Evolutionary conservation across 2,329 filamentous ascomycete genomes (phyloP).

Genomic region (Colletotrichum lentis): DNA sequence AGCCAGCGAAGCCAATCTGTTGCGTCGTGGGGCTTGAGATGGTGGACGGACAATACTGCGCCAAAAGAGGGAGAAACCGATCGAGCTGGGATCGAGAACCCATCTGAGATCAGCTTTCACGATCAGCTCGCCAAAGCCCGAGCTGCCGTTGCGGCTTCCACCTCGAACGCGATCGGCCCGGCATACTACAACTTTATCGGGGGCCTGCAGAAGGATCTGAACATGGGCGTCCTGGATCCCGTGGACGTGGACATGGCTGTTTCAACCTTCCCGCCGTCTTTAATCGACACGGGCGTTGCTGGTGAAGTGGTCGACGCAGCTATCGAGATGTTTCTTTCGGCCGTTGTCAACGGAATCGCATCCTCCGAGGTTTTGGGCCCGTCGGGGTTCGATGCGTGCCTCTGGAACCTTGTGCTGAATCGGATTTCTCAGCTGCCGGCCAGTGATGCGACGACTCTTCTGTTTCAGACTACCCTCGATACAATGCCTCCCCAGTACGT

Average conservation of each 20-base stretch:
- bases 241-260: slow-evolving; percentile 17
- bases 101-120: background rate
- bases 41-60: background rate
- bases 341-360: slow-evolving; percentile 34
- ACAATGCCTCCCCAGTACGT: slow-evolving; percentile 12
- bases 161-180: slow-evolving; percentile 7
- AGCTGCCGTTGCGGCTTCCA: slow-evolving; percentile 21
- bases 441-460: background rate
- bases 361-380: slow-evolving; percentile 28
- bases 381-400: slow-evolving; percentile 3
- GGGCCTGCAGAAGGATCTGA: slow-evolving; percentile 24
- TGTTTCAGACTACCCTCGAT: slow-evolving; percentile 28
- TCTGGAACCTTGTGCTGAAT: slow-evolving; percentile 28
- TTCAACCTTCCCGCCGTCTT: slow-evolving; percentile 25
- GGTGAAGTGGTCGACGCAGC: slow-evolving; percentile 3
- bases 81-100: background rate
- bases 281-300: slow-evolving; percentile 13
- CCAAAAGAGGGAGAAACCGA: background rate
- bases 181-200: slow-evolving; percentile 23
- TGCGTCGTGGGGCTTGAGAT: background rate
- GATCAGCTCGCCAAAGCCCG: slow-evolving; percentile 29
- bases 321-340: slow-evolving; percentile 32
- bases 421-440: slow-evolving; percentile 20
- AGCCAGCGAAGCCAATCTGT: background rate
- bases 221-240: slow-evolving; percentile 23